A percentile compares a stretch with the other conserved stretches of the same genome.
These are phyloP conservation scores for Rhizophagus prolifer DNA, from an alignment of 192 early-diverging fungal species.

Conservation along the genomic window DNA sequence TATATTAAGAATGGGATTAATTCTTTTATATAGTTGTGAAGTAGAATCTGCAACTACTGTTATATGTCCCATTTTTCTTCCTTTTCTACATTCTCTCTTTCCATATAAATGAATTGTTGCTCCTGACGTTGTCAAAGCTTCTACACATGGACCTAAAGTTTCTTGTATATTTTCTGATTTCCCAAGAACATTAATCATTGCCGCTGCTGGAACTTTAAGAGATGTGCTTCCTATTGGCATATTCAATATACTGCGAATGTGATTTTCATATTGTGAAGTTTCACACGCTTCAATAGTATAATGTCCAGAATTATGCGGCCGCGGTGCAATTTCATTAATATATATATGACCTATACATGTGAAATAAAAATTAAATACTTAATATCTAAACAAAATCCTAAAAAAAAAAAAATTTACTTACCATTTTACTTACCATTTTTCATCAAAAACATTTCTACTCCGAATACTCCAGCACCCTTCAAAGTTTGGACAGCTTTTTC, in stretches of 20 bases:
- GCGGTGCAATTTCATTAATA: constrained; percentile 97
- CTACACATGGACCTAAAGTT: constrained; percentile 64
- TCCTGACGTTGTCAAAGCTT: constrained; percentile 76
- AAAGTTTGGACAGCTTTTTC: constrained; percentile 79
- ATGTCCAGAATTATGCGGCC: constrained; percentile 99
- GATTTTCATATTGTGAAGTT: constrained; percentile 97
- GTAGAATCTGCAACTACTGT: constrained; percentile 88
- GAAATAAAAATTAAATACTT: neutral
- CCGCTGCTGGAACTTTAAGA: constrained; percentile 87
- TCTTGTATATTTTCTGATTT: constrained; percentile 56
- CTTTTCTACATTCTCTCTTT: constrained; percentile 83
- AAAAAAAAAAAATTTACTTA: neutral
- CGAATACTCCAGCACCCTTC: constrained; percentile 89
- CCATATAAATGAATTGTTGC: constrained; percentile 95
- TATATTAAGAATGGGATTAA: constrained; percentile 58
- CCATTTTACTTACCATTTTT: constrained; percentile 57
- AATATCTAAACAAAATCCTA: neutral
- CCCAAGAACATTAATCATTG: constrained; percentile 97
- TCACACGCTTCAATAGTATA: constrained; percentile 97
- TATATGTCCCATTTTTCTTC: constrained; percentile 98
- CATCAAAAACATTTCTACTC: constrained; percentile 97
- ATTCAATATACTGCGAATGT: constrained; percentile 87
- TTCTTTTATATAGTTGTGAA: constrained; percentile 67
- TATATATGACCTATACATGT: constrained; percentile 62
- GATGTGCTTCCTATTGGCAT: constrained; percentile 83